Evolutionary conservation across 257 asterid genomes (phyloP).

Genomic region (Lycium barbarum): DNA sequence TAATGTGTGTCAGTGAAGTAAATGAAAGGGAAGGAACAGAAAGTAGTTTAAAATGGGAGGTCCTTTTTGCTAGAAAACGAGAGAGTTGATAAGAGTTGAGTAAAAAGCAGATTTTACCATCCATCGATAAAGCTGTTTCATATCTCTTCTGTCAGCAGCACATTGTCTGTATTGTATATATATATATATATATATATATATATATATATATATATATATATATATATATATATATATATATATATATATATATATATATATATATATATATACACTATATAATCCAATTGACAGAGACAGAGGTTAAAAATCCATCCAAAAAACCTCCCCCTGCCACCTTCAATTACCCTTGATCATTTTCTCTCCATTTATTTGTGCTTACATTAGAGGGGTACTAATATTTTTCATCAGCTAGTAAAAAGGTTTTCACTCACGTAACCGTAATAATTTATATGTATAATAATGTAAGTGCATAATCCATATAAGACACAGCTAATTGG

Average conservation of each 20-base stretch:
- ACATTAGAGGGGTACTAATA: not conserved
- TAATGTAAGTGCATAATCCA: too few species aligned
- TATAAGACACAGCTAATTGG: too few species aligned
- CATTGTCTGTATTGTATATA: conserved; percentile 35
- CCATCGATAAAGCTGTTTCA: conserved; percentile 83
- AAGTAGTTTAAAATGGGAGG: conserved; percentile 56
- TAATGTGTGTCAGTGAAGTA: conserved; percentile 83
- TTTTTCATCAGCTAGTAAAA: too few species aligned
- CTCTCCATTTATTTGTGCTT: not conserved
- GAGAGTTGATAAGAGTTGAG: not conserved
- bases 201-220: too few species aligned
- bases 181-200: too few species aligned
- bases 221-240: too few species aligned
- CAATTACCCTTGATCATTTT: not conserved
- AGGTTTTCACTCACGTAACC: too few species aligned
- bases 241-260: too few species aligned
- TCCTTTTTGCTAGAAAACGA: conserved; percentile 28
- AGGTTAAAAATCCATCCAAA: conserved; percentile 28
- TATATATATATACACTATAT: conserved; percentile 32
- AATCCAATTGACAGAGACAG: conserved; percentile 68
- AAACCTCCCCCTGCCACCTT: conserved; percentile 39
- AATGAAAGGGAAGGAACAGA: conserved; percentile 65
- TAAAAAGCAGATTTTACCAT: conserved; percentile 47
- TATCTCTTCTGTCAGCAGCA: conserved; percentile 71
- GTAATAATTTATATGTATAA: too few species aligned